Base-by-base conservation (phyloP, 345 rosid genomes). In the Sapria himalayana region DNA sequence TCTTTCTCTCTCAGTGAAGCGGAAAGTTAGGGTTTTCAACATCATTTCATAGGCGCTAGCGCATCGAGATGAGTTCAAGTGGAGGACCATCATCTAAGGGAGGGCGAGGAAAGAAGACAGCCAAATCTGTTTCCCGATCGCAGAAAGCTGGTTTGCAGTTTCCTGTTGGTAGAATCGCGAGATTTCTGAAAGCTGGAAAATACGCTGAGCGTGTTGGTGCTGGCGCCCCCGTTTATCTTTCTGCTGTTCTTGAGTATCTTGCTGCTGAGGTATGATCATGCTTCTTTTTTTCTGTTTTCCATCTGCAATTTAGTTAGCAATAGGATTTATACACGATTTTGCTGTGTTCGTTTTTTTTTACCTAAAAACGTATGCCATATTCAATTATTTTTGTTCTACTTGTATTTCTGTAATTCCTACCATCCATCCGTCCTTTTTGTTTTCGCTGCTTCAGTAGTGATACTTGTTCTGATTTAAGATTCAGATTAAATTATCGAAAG, bases 201-300 rank as follows among this genome's bases (percentile, higher is more conserved):
- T 71, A 78, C 16, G 77, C 84, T 1, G 67, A 78, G 25, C 81
- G 86, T 19, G 81, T 73, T 0, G 86, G 78, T 11, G 65, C 78
- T 1, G 81, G 76, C 1, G 68, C 84, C 37, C 79, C 77, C 3
- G 91, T 78, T 10, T 78, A 78, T n/a, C 82, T 78, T 43, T 64
- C 91, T 5, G 91, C 91, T 3, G 91, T 74, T n/a, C 91, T 78
- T 1, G 82, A 78, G 37, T 74, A 78, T 21, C 82, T 78, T 14
- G 82, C 91, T 9, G 91, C 91, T 4, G 91, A 78, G 89, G 89
- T 73, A 20, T 5, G 35, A 10, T 0, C 3, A 6, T 9, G 2
- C 6, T 6, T 11, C 3, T 7, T 1, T 2, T 7, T 10, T 24
- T 29, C 0, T 1, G 5, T 5, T 21, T 16, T 19, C n/a, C n/a